Evolutionary conservation across 495 filamentous ascomycete species (phyloP).

Genomic region (Aspergillus cavernicola): DNA sequence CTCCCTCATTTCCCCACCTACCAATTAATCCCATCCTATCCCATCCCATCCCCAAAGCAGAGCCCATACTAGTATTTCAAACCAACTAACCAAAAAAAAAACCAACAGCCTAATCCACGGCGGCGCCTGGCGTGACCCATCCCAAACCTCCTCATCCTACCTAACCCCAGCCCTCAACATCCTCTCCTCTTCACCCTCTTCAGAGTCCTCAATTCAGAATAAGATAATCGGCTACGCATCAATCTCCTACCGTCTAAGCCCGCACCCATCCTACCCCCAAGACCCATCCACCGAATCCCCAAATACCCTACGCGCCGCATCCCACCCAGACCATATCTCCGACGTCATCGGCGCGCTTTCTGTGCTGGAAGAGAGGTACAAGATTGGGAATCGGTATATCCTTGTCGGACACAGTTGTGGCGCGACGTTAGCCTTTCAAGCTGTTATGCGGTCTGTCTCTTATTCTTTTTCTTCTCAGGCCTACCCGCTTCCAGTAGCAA

Average conservation of each 20-base stretch:
- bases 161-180: constrained; percentile 45
- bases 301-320: constrained; percentile 41
- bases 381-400: constrained; percentile 51
- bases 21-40: background rate
- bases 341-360: constrained; percentile 63
- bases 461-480: background rate
- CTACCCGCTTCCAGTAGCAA: constrained; percentile 31
- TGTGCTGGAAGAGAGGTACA: constrained; percentile 56
- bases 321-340: constrained; percentile 69
- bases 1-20: background rate
- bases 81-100: background rate
- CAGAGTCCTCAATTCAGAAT: background rate
- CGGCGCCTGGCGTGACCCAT: constrained; percentile 83
- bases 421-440: constrained; percentile 68
- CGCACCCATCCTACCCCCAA: constrained; percentile 60
- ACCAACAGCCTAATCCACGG: constrained; percentile 75
- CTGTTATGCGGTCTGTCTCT: constrained; percentile 44
- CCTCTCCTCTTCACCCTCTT: constrained; percentile 40
- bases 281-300: constrained; percentile 36
- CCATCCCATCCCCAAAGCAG: background rate
- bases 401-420: constrained; percentile 77
- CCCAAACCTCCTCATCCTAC: constrained; percentile 42
- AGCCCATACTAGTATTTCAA: too few species aligned
- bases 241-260: constrained; percentile 76
- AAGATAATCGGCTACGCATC: constrained; percentile 65